Evolutionary conservation across 768 basidiomycete species (phyloP).

Genomic region (Mycena rosella): DNA sequence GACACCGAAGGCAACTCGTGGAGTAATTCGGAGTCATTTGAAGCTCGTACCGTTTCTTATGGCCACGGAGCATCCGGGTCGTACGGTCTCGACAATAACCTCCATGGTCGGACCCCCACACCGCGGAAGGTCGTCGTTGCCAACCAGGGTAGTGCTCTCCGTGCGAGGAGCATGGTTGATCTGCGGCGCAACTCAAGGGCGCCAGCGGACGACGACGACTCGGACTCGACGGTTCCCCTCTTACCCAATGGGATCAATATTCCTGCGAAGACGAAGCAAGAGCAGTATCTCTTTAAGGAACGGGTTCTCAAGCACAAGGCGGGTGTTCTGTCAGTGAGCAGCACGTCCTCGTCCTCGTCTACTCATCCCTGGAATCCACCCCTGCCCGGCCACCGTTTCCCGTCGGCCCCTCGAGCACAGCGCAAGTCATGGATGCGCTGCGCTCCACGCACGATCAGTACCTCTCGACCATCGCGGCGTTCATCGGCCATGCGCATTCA

Average conservation of each 20-base stretch:
- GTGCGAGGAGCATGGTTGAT: slow-evolving; percentile 68
- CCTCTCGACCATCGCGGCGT: slow-evolving; percentile 94
- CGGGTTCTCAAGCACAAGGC: slow-evolving; percentile 56
- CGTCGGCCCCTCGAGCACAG: slow-evolving; percentile 75
- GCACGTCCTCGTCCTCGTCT: slow-evolving; percentile 83
- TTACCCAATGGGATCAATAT: slow-evolving; percentile 46
- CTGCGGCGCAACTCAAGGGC: slow-evolving; percentile 50
- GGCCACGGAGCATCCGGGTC: slow-evolving; percentile 41
- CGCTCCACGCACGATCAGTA: slow-evolving; percentile 91
- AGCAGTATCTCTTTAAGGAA: slow-evolving; percentile 55
- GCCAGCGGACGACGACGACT: slow-evolving; percentile 52
- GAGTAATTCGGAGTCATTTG: slow-evolving; percentile 47
- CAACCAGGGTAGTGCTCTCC: slow-evolving; percentile 47
- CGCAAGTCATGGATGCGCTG: slow-evolving; percentile 81
- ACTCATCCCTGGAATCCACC: slow-evolving; percentile 72
- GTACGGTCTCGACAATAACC: slow-evolving; percentile 31
- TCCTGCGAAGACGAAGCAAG: slow-evolving; percentile 49
- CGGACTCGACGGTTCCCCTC: slow-evolving; percentile 51
- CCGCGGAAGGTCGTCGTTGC: slow-evolving; percentile 28
- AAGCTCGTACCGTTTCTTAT: slow-evolving; percentile 44
- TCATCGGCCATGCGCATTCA: slow-evolving; percentile 97
- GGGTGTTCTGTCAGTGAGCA: slow-evolving; percentile 70
- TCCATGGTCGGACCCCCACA: slow-evolving; percentile 26
- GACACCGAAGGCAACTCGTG: slow-evolving; percentile 47
- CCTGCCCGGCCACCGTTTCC: slow-evolving; percentile 72